Conservation (phyloP, 345 rosid genomes). For the Eucalyptus cladocalyx region DNA sequence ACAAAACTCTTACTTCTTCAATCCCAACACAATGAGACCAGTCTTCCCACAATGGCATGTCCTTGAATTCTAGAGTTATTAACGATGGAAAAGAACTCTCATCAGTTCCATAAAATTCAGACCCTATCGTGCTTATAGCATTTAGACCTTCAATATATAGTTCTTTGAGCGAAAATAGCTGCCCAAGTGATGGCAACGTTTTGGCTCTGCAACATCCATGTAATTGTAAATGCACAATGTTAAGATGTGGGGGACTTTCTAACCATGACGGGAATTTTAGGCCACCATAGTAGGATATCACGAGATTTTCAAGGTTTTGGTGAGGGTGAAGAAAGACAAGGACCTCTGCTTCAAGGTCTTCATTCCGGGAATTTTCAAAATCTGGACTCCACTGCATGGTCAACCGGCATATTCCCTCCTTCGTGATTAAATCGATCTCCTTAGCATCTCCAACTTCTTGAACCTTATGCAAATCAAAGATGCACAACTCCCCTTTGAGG, state of each 20-base stretch:
- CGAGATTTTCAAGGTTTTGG: accelerated
- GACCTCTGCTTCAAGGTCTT: neutral
- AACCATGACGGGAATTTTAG: neutral
- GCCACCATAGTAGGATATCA: neutral
- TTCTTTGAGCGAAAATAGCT: neutral
- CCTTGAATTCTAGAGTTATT: neutral
- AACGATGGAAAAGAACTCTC: neutral
- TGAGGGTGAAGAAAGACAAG: neutral
- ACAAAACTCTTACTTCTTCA: neutral
- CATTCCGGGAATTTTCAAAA: accelerated
- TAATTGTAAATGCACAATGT: neutral
- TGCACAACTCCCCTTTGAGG: neutral
- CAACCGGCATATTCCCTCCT: neutral
- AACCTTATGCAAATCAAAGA: neutral
- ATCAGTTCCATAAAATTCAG: neutral
- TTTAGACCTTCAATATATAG: accelerated
- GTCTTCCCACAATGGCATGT: neutral
- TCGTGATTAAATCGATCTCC: accelerated
- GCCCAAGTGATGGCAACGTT: neutral
- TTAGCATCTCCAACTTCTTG: neutral
- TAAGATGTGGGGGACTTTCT: accelerated
- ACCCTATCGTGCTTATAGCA: neutral
- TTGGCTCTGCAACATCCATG: accelerated
- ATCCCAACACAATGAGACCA: accelerated
- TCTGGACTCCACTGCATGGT: accelerated